Evolutionary conservation across 352 stramenopile species (phyloP).

Genomic region (Globisporangium mamillatum): DNA sequence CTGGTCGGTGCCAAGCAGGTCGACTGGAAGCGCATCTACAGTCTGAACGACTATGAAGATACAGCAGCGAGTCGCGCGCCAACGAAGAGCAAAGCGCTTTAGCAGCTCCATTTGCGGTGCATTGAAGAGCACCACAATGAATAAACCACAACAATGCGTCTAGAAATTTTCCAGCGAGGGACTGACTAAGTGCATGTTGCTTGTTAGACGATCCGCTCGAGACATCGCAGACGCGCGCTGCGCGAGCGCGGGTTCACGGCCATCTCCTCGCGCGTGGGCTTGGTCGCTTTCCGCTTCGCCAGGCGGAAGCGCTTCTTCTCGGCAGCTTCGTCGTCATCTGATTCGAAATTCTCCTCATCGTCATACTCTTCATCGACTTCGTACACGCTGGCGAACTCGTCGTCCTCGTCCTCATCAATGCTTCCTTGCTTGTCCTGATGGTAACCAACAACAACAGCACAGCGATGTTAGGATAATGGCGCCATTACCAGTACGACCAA

Average conservation of each 20-base stretch:
- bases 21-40: constrained; percentile 60
- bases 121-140: neutral
- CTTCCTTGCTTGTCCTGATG: constrained; percentile 36
- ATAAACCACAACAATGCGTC: neutral
- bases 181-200: neutral
- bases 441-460: constrained; percentile 9
- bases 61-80: neutral
- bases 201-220: constrained; percentile 41
- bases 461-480: neutral
- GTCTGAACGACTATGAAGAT: constrained; percentile 44
- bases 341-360: constrained; percentile 11
- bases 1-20: constrained; percentile 30
- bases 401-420: constrained; percentile 22
- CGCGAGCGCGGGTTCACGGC: constrained; percentile 58
- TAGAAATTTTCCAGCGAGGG: neutral
- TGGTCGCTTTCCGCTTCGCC: constrained; percentile 59
- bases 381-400: constrained; percentile 22
- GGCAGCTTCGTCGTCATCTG: constrained; percentile 5
- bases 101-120: neutral
- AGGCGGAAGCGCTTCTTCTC: constrained; percentile 55
- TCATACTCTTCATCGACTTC: constrained; percentile 20
- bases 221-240: constrained; percentile 69
- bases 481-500: neutral
- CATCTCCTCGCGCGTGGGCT: constrained; percentile 66
- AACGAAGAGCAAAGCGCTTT: constrained; percentile 27